Conservation (phyloP, 192 early-diverging fungal genomes). For the Funneliformis geosporum region DNA sequence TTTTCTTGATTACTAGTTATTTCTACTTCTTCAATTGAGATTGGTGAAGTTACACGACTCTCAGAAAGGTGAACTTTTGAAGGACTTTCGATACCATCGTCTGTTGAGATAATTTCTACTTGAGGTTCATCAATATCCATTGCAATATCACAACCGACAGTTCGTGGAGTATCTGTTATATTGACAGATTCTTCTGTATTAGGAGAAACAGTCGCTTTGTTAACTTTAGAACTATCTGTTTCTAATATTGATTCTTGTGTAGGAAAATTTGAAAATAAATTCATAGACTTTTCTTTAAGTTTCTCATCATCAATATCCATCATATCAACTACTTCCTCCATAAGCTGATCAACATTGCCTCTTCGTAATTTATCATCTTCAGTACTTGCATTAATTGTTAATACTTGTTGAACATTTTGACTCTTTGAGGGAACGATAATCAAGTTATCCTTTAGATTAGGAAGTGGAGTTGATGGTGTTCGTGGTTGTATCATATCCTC, state of each 20-base stretch:
- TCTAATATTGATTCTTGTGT: not conserved
- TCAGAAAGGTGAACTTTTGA: not conserved
- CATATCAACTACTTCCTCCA: not conserved
- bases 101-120: not conserved
- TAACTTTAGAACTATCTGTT: not conserved
- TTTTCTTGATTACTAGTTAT: not conserved
- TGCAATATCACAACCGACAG: not conserved
- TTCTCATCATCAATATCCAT: slow-evolving; percentile 25
- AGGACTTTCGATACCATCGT: not conserved
- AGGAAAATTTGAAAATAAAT: not conserved
- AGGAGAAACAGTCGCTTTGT: not conserved
- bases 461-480: slow-evolving; percentile 16
- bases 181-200: not conserved
- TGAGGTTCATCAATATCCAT: slow-evolving; percentile 9
- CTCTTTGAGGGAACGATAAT: not conserved
- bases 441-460: not conserved
- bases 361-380: not conserved
- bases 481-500: slow-evolving; percentile 22
- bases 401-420: not conserved
- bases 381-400: not conserved
- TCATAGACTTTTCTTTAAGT: not conserved
- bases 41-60: not conserved
- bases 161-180: slow-evolving; percentile 6
- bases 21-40: not conserved
- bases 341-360: not conserved